Evolutionary conservation across 2,329 filamentous ascomycete species (phyloP).

Genomic region (Zopfia rhizophila): DNA sequence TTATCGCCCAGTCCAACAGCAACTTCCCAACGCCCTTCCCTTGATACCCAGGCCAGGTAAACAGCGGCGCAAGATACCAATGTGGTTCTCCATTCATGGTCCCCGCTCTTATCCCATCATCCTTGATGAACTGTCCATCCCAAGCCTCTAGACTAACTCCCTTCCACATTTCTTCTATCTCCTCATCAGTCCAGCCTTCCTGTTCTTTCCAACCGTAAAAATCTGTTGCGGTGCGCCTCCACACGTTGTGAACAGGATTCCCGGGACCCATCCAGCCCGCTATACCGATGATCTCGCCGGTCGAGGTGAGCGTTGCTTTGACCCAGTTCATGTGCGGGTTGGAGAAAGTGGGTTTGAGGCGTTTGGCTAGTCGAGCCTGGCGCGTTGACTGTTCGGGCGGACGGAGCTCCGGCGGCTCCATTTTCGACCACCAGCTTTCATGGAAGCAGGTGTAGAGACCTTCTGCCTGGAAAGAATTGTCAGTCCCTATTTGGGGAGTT

Average conservation of each 20-base stretch:
- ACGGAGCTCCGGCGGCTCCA: conserved; percentile 33
- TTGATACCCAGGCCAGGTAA: conserved; percentile 42
- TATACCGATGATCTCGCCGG: conserved; percentile 32
- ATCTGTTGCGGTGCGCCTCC: conserved; percentile 27
- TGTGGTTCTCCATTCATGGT: conserved; percentile 34
- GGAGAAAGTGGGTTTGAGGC: conserved; percentile 30
- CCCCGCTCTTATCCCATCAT: conserved; percentile 30
- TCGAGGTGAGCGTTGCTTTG: conserved; percentile 37
- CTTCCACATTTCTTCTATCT: conserved; percentile 38
- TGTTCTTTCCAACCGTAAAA: conserved; percentile 34
- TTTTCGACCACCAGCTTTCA: conserved; percentile 29
- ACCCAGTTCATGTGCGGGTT: conserved; percentile 32
- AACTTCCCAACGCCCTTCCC: conserved; percentile 38
- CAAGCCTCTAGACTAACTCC: conserved; percentile 30
- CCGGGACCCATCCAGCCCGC: conserved; percentile 41
- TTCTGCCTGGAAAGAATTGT: conserved; percentile 31
- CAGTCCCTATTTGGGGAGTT: conserved; percentile 3
- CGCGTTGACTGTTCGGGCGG: conserved; percentile 24
- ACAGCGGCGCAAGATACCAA: conserved; percentile 45
- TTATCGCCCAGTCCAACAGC: conserved; percentile 42
- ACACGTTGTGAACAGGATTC: conserved; percentile 31
- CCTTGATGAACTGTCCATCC: conserved; percentile 24
- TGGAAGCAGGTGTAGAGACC: conserved; percentile 40
- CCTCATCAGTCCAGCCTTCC: conserved; percentile 34
- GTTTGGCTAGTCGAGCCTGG: conserved; percentile 30